phyloP scores from a whole-genome alignment of 352 stramenopile species.

The Globisporangium mamillatum region DNA sequence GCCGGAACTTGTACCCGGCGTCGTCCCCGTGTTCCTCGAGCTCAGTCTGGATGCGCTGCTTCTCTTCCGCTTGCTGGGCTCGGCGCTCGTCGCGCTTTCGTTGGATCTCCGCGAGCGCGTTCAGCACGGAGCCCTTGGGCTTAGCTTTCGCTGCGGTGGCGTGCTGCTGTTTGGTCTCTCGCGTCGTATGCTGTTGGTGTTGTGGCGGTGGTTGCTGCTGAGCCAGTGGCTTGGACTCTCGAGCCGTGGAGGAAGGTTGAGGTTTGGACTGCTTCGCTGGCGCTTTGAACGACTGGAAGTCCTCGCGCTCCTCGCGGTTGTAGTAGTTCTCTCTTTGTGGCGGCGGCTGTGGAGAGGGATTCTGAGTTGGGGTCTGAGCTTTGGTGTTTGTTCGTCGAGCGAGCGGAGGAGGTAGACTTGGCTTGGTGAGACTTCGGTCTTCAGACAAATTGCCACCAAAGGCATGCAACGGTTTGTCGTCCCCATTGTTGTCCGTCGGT shows the following conservation, averaged over 20 bases:
- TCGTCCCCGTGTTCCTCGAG: constrained; percentile 68
- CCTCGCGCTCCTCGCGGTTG: constrained; percentile 8
- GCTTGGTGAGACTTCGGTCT: background rate
- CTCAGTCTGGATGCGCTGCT: constrained; percentile 61
- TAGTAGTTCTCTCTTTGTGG: constrained; percentile 14
- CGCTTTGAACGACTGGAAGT: constrained; percentile 17
- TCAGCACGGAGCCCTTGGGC: constrained; percentile 45
- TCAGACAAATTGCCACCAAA: background rate
- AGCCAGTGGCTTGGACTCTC: background rate
- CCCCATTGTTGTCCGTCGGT: background rate
- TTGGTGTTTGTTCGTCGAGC: constrained; percentile 5
- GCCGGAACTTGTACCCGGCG: constrained; percentile 69
- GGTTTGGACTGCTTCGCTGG: constrained; percentile 12
- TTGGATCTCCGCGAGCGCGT: constrained; percentile 64
- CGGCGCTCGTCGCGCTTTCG: constrained; percentile 65
- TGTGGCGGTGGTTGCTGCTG: constrained; percentile 1
- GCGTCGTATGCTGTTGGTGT: background rate
- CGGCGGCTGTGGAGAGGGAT: background rate
- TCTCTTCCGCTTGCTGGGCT: constrained; percentile 55
- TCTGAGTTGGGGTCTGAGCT: background rate
- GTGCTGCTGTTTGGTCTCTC: constrained; percentile 26
- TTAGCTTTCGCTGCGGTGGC: constrained; percentile 24
- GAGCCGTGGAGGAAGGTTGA: background rate
- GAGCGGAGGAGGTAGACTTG: background rate
- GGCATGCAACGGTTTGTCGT: background rate